Evolutionary conservation across 2,329 filamentous ascomycete genomes (phyloP), one percentile per base, ranked within the genome.

Genomic region (Alternaria infectoria): DNA sequence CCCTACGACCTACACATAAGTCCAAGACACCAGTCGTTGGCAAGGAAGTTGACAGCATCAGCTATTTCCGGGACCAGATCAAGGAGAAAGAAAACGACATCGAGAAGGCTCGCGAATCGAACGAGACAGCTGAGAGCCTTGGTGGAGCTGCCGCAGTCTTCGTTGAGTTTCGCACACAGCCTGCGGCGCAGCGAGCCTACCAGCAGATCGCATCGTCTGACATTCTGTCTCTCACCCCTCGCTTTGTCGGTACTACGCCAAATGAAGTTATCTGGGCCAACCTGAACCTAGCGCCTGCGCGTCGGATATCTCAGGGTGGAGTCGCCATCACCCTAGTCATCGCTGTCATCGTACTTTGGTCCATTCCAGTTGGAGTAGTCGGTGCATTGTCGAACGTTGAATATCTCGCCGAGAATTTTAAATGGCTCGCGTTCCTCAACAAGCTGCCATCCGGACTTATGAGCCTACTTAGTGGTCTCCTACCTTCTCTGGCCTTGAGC

Each of bases 41-140:
- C 69, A 90, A 93, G 76, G 96, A 97, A 79, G 94, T 97, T 15
- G 96, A 99, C 81, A 96, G 93, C 0, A 97, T 99, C 79, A 89
- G 95, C 66, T 97, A 92, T 91, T 91, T 89, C 67, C 91, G 96
- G 55, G 84, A 86, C 2, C 91, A 96, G 79, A 88, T 97, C 56
- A 87, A 90, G 67, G 89, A 89, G 52, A 87, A 96, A 47, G 90
- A 91, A 56, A 90, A 91, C 0, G 86, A 91, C 64, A 90, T 93
- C 28, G 86, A 91, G 54, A 84, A 87, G 45, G 85, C 88, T 23
- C 92, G 96, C 77, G 85, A 84, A 44, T 85, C 86, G 52, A 92
- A 95, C 75, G 86, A 85, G 54, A 82, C 84, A 25, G 88, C 85
- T 4, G 68, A 71, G 13, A 74, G 67, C 61, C 86, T 89, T 64